Conservation (phyloP, 306 rosid species). For the Cotoneaster glaucophyllus region DNA sequence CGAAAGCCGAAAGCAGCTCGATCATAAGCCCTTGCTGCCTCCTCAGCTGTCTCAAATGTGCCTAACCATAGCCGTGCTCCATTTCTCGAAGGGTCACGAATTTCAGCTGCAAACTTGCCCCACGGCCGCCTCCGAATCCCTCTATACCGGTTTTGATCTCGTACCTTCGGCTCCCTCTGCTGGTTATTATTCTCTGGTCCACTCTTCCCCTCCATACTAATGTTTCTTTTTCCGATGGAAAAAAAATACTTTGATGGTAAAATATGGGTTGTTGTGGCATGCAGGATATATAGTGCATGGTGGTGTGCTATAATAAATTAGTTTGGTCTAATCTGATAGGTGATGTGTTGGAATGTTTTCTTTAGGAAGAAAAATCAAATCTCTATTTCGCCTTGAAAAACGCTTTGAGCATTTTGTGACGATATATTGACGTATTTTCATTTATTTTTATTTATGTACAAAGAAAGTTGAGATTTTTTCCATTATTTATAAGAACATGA, state of each 20-base stretch:
- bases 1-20: slow-evolving; percentile 75
- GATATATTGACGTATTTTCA: no score
- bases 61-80: slow-evolving; percentile 87
- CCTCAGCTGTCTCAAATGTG: slow-evolving; percentile 72
- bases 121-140: slow-evolving; percentile 86
- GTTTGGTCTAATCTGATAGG: slow-evolving; percentile 16
- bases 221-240: neutral
- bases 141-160: slow-evolving; percentile 39
- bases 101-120: slow-evolving; percentile 93
- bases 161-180: slow-evolving; percentile 6
- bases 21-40: slow-evolving; percentile 91
- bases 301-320: neutral
- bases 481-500: no score
- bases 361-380: neutral
- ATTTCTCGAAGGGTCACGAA: slow-evolving; percentile 81
- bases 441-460: no score
- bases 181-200: neutral
- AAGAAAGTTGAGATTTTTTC: no score
- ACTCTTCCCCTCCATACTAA: slow-evolving; percentile 39
- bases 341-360: neutral
- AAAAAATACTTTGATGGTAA: neutral
- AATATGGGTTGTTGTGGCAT: neutral
- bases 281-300: neutral
- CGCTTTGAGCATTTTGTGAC: no score
- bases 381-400: no score